Evolutionary conservation across 2,329 filamentous ascomycete species (phyloP), one percentile per base, ranked within the genome.

Genomic region (Penicillium sp.): DNA sequence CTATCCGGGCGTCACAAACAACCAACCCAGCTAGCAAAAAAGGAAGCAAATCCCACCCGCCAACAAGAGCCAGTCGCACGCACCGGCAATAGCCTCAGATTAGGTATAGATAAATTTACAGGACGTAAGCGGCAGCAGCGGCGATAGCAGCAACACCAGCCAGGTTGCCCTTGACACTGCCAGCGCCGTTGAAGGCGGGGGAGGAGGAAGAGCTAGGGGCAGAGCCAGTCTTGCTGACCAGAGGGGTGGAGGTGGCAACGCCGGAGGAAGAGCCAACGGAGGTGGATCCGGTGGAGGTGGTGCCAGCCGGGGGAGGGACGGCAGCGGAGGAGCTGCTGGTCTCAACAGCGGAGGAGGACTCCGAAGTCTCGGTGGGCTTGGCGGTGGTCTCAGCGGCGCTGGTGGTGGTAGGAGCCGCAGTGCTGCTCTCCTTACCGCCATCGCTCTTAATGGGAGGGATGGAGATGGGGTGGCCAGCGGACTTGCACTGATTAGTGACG

Each of bases 401-500:
- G 22, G 63, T 31, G 30, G 30, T 31, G 22, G 22, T 22, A 22
- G 22, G 22, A 4, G 22, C 22, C 2, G 22, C 22, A 22, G 22
- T 22, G 22, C 22, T 22, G 22, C 22, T 22, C 22, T 22, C 22
- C 30, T 31, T 11, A 14, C 11, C 30, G 12, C 30, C 22, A 22
- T 22, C 30, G 30, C 11, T 66, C 42, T 58, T 59, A 41, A 73
- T 57, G 7, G 70, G 64, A 12, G 73, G 71, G n/a, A 77, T 46
- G 10, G 63, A 61, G 60, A 77, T 73, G 33, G 74, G 72, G 53
- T 69, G 63, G 49, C 74, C 71, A 22, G 62, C 73, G 17, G 65
- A 57, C 14, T 68, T 70, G 64, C 74, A 77, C 50, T 71, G 58
- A 0, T 59, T 56, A 28, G 69, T 62, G 31, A 76, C 74, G 42